Base-by-base conservation (phyloP, 2,329 filamentous ascomycete genomes). In the Colletotrichum graminicola region DNA sequence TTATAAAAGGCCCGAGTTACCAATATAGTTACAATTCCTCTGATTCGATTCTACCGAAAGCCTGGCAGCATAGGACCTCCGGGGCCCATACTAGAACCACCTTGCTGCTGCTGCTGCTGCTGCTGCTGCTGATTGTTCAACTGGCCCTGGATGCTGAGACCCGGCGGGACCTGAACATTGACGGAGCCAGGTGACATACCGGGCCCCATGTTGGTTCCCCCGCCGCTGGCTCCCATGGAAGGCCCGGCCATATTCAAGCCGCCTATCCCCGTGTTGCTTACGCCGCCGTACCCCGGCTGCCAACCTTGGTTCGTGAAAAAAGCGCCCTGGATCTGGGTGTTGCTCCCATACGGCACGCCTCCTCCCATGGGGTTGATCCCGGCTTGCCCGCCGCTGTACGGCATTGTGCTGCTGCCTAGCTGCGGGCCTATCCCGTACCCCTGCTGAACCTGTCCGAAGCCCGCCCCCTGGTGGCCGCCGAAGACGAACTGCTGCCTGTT, bases 41-140 rank as follows among this genome's bases (percentile, higher is more conserved):
- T 2, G 5, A 11, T 18, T 16, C 6, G 14, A 54, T 54, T 16
- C 29, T 54, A 54, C 18, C 51, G 29, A 34, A 34, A 54, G 3
- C 51, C 51, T 11, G 16, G 8, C 32, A 36, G 43, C 62, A 59
- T 66, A 8, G 29, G 11, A 3, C 34, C 54, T 14, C 54, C 54
- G 18, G 14, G 43, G 16, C 16, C 49, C 4, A 16, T 43, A 23
- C 23, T 47, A 23, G 21, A 32, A 26, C 21, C 21, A n/a, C 23
- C 23, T 43, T 54, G 52, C 10, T 56, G 54, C 12, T 51, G 55
- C 23, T 51, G 52, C 16, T 66, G 61, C 32, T 52, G 43, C 34
- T 59, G 54, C n/a, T 52, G 54, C 16, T 66, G 61, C 16, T 29
- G 51, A 7, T 34, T 54, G 26, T n/a, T 56, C 36, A 34, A 39